Base-by-base conservation (phyloP, 306 rosid genomes). In the Chamaecrista fasciculata region DNA sequence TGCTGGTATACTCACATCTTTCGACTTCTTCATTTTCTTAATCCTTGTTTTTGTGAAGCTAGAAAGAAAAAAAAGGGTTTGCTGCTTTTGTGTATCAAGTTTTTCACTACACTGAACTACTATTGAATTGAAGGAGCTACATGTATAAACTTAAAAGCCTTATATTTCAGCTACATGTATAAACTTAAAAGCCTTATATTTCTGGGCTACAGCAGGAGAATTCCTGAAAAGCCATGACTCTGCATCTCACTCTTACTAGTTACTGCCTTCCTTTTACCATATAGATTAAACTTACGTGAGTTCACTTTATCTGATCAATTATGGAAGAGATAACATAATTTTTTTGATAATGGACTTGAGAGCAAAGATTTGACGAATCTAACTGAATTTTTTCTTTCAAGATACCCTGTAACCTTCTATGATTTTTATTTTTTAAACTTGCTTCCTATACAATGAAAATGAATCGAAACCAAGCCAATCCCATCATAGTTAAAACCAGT, bases 1-100 rank as follows among this genome's bases (percentile, higher is more conserved):
- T 75, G 97, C 97, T 24, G 97, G 97, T 91, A n/a, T n/a, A 84
- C 11, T 56, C 44, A 46, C 12, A 7, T 4, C 25, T 48, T 18
- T 10, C 52, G 5, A n/a, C 0, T 60, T 36, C 4, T 59, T 3
- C 25, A 4, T 58, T 49, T 49, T 49, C 51, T 16, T 16, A 8
- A 16, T n/a, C 51, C 23, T 1, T 5, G 10, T 46, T 46, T 46
- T 46, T 46, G 6, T 46, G n/a, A 31, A 31, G 6, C 36, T 6
- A 31, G 6, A 55, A 6, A 5, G 15, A 28, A 14, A 29, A 15
- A 58, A 58, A 10, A n/a, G n/a, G n/a, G n/a, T n/a, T n/a, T n/a
- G 25, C 24, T 31, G 63, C 63, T 29, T 15, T 8, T 10, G 4
- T 33, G 42, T 34, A 9, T 10, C 9, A 3, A 33, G 85, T 62